Conservation (phyloP, 1,284 basidiomycete genomes). For the Puccinia sorghi region DNA sequence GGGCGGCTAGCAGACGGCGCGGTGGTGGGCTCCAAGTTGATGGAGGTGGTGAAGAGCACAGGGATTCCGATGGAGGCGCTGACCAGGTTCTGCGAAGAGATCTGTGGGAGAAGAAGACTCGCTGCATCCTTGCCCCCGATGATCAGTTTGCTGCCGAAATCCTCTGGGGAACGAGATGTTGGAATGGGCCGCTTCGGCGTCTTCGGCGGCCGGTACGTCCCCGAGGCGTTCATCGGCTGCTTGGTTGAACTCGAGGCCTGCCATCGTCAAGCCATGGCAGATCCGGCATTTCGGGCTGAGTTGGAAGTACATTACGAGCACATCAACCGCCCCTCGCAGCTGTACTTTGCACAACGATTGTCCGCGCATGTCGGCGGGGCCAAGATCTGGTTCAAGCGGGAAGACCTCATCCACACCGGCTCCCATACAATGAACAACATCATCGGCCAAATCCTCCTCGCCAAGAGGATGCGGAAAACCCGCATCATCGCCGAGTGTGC, state of each 20-base stretch:
- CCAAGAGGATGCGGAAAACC: constrained; percentile 86
- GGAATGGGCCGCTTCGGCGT: constrained; percentile 74
- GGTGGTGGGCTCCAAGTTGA: constrained; percentile 85
- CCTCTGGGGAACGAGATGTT: not conserved
- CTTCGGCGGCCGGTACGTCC: constrained; percentile 96
- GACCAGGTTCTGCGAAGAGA: constrained; percentile 34
- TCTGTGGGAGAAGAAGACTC: constrained; percentile 20
- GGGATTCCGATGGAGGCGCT: constrained; percentile 54
- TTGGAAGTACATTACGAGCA: constrained; percentile 85
- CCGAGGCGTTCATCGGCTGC: constrained; percentile 89
- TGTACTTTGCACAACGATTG: constrained; percentile 74
- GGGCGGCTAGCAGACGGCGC: constrained; percentile 80
- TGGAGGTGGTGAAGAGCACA: constrained; percentile 69
- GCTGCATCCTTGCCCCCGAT: not conserved
- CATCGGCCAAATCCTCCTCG: constrained; percentile 90
- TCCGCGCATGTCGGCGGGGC: constrained; percentile 79
- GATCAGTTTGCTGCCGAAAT: not conserved
- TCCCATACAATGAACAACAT: constrained; percentile 98
- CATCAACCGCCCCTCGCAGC: constrained; percentile 73
- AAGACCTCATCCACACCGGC: constrained; percentile 91
- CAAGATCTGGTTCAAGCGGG: constrained; percentile 96
- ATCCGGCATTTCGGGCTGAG: constrained; percentile 92
- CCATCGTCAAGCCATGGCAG: constrained; percentile 79
- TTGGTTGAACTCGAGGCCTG: constrained; percentile 86
- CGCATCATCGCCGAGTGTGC: constrained; percentile 98